phyloP scores from a whole-genome alignment of 345 rosid species.

The Dovyalis caffra region DNA sequence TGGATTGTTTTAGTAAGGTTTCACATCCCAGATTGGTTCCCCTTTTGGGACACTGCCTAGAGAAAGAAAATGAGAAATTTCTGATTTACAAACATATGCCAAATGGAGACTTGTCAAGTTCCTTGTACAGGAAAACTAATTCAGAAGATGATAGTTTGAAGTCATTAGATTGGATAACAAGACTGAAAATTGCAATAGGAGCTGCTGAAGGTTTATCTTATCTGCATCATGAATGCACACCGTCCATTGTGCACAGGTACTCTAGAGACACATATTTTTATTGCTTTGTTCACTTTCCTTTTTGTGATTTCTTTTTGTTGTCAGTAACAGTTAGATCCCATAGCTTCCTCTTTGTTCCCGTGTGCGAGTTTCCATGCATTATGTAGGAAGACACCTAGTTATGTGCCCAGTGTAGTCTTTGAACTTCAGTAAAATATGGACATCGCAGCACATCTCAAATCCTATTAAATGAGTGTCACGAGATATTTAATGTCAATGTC shows the following conservation, averaged over 20 bases:
- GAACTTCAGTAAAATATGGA: neutral
- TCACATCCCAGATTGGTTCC: constrained; percentile 80
- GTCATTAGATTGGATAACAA: constrained; percentile 97
- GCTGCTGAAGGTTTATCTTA: constrained; percentile 85
- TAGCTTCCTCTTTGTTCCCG: neutral
- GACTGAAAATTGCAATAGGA: constrained; percentile 93
- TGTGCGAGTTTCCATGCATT: neutral
- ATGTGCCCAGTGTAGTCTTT: neutral
- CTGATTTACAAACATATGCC: constrained; percentile 87
- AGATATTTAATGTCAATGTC: neutral
- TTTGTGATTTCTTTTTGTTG: neutral
- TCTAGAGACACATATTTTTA: neutral
- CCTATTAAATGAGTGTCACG: neutral
- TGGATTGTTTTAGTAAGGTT: constrained; percentile 80
- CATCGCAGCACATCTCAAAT: neutral
- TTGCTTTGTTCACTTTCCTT: neutral
- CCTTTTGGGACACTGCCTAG: constrained; percentile 79
- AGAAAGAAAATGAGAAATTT: constrained; percentile 74
- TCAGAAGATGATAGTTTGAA: constrained; percentile 65
- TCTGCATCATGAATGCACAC: constrained; percentile 90
- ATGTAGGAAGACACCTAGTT: neutral
- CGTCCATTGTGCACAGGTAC: constrained; percentile 94
- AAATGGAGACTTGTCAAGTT: constrained; percentile 74
- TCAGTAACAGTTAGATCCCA: neutral
- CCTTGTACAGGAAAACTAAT: constrained; percentile 62